Base-by-base conservation (phyloP, 1,139 yeast genomes). In the Blastobotrys aristatus region DNA sequence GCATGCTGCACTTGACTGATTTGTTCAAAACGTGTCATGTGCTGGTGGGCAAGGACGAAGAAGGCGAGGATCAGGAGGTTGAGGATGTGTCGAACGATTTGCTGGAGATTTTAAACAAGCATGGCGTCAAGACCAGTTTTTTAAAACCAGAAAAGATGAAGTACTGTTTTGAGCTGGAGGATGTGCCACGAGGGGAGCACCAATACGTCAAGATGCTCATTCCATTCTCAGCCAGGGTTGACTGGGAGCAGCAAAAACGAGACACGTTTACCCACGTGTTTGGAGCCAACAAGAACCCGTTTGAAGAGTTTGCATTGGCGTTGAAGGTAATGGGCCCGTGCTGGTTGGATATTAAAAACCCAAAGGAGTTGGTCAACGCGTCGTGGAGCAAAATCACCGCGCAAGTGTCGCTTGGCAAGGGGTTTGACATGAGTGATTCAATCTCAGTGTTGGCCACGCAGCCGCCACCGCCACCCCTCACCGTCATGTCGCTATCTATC, bases 321-420 rank as follows among this genome's bases (percentile, higher is more conserved):
- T 76, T 86, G 57, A 82, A 84, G 55, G 75, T 92, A 37, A 89
- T 89, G 96, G 99, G 99, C 4, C 99, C 99, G 1, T 89, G 98
- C 63, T 92, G 98, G 98, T 71, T 92, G 46, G 84, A 84, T 47
- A 72, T 94, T 43, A 71, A 74, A 37, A 73, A 77, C 42, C 84
- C 84, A 40, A 79, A 83, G 64, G 67, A 18, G 65, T 80, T 83
- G 50, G 76, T 72, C 50, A 84, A 84, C 58, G 75, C 87, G 1
- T 82, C 96, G 0, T 95, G 90, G 72, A 86, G 96, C 68, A 79
- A 79, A 51, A 75, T 86, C 22, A 96, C 89, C 27, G 53, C 52
- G 13, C 26, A 47, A 8, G 47, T 54, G 20, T 14, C 41, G 8
- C 13, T 48, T 6, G 43, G 29, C 11, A 40, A 39, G 13, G 48